phyloP scores from a whole-genome alignment of 306 rosid species.

The Glycine soja region DNA sequence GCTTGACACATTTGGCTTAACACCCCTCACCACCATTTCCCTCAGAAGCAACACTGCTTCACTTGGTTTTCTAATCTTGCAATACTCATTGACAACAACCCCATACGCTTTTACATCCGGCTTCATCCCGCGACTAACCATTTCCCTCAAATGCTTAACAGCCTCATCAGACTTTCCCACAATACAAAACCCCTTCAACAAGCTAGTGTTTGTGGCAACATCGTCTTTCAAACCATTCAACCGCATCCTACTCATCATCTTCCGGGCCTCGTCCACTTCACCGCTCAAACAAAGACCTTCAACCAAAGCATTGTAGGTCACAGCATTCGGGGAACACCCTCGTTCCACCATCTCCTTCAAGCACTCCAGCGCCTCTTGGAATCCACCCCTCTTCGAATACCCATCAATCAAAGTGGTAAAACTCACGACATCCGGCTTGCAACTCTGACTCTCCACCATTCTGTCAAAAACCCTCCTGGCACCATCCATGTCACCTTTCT shows the following conservation, averaged over 20 bases:
- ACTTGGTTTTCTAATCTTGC: conserved; percentile 52
- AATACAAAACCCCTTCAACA: conserved; percentile 61
- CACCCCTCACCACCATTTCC: conserved; percentile 56
- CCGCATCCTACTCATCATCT: conserved; percentile 63
- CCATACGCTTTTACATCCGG: conserved; percentile 56
- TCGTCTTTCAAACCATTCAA: conserved; percentile 61
- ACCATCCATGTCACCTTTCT: conserved; percentile 53
- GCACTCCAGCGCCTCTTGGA: conserved; percentile 50
- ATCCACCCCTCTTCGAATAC: conserved; percentile 57
- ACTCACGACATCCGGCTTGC: conserved; percentile 57
- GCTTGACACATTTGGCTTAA: conserved; percentile 57
- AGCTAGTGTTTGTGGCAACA: conserved; percentile 55
- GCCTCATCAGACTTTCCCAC: conserved; percentile 60
- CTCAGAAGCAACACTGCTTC: conserved; percentile 56
- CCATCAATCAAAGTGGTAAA: conserved; percentile 65
- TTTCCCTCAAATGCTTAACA: conserved; percentile 48
- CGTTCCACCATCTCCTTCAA: conserved; percentile 54
- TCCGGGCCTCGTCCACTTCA: conserved; percentile 57
- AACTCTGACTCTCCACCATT: conserved; percentile 46
- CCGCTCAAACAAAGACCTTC: conserved; percentile 62
- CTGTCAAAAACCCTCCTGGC: conserved; percentile 48
- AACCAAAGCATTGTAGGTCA: conserved; percentile 62
- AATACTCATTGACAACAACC: conserved; percentile 55
- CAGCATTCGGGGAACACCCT: conserved; percentile 53
- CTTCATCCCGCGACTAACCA: conserved; percentile 52